Evolutionary conservation across 805 yeast species (phyloP), one percentile per base, ranked within the genome.

Genomic region (Saccharomycopsis babjevae): DNA sequence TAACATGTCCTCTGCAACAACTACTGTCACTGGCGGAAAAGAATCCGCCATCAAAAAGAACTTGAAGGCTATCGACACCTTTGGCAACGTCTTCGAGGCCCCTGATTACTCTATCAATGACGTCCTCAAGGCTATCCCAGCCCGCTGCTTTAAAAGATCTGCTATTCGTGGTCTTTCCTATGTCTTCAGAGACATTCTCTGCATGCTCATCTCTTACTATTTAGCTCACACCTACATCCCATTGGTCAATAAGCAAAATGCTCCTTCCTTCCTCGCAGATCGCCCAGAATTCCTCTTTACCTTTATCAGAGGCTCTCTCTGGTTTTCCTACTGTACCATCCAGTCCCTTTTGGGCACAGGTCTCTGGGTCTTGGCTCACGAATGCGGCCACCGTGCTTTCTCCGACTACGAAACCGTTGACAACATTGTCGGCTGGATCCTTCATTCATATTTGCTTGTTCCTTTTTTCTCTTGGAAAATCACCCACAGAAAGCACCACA

Each of bases 391-490:
- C 72, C 86, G 83, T 67, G 96, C 96, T 25, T 89, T 89, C 73
- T 79, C 86, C 46, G 88, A 86, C 68, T 84, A 83, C 70, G 83
- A 83, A 46, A 73, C 78, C 75, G 83, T 88, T 65, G 88, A 89
- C 73, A 93, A 89, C 73, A 73, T 82, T 46, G 86, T 85, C 54
- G 96, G 96, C 55, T 89, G 96, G 96, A 71, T 86, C 46, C 75
- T 89, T 65, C 96, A 89, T 76, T 86, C 93, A 20, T 83, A 81
- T 70, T 76, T 88, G 68, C 71, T 88, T 68, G 96, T 89, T 38
- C 96, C 96, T 56, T 89, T 85, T 76, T 88, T 88, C 72, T 86
- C 94, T 8, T 89, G 96, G 96, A 86, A 88, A 69, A 84, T 77
- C 73, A 76, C 89, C 57, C 96, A 89, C 74, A 83, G 89, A 60